These are phyloP conservation scores for Neurospora sp. DNA, from an alignment of 495 filamentous ascomycete species.

Conservation along the genomic window DNA sequence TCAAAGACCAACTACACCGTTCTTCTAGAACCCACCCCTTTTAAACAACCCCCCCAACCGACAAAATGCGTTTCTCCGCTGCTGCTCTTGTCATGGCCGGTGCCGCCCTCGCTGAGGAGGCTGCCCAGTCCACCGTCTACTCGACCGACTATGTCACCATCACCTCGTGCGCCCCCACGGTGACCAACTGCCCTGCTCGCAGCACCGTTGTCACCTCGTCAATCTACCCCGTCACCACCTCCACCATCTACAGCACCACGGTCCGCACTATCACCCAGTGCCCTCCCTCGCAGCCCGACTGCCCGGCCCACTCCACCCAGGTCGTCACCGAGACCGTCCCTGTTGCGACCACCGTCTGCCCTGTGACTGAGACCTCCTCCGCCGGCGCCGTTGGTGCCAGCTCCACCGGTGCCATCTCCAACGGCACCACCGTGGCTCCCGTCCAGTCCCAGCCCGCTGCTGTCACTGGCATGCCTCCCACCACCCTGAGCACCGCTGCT, in stretches of 20 bases:
- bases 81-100: constrained; percentile 41
- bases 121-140: constrained; percentile 39
- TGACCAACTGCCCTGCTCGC: constrained; percentile 44
- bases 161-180: constrained; percentile 41
- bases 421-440: constrained; percentile 22
- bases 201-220: constrained; percentile 31
- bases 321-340: constrained; percentile 25
- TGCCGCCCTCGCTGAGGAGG: constrained; percentile 33
- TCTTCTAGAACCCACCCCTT: constrained; percentile 18
- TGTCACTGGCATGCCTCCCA: constrained; percentile 1
- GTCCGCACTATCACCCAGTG: constrained; percentile 51
- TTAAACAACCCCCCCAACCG: constrained; percentile 23
- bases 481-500: constrained; percentile 8
- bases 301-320: constrained; percentile 42
- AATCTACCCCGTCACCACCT: constrained; percentile 29
- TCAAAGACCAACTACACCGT: constrained; percentile 12
- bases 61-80: constrained; percentile 48
- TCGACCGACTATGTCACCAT: constrained; percentile 46
- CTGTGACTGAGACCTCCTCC: constrained; percentile 15
- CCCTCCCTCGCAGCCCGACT: constrained; percentile 48
- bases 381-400: constrained; percentile 9
- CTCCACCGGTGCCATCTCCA: constrained; percentile 6
- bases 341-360: constrained; percentile 26
- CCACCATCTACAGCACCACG: constrained; percentile 42
- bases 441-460: constrained; percentile 6